These are phyloP conservation scores for Clathrospora elynae DNA, from an alignment of 2,329 filamentous ascomycete genomes.

Conservation along the genomic window DNA sequence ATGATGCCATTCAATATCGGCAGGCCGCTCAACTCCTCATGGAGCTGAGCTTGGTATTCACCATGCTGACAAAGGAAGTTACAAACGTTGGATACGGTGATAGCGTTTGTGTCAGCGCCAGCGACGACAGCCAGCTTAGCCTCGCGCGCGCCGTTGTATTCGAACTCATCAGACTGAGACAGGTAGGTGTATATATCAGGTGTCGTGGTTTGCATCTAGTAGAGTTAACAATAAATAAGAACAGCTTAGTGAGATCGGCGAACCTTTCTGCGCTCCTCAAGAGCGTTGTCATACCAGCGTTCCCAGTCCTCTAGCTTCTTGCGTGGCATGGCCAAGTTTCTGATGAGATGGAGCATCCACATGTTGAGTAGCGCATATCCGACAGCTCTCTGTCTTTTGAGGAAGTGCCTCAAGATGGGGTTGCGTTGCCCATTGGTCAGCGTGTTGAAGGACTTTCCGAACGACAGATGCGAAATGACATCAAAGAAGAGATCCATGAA, in stretches of 20 bases:
- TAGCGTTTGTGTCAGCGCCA: constrained; percentile 57
- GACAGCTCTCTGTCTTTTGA: constrained; percentile 7
- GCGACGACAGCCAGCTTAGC: constrained; percentile 39
- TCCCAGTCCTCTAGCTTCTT: constrained; percentile 7
- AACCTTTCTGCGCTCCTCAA: constrained; percentile 14
- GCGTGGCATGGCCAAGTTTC: constrained; percentile 3
- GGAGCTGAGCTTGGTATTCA: constrained; percentile 22
- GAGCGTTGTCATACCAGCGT: constrained; percentile 15
- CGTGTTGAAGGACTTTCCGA: constrained; percentile 19
- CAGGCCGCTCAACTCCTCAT: constrained; percentile 14
- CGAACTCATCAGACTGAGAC: constrained; percentile 12
- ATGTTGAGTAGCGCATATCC: constrained; percentile 17
- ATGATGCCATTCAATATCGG: constrained; percentile 7
- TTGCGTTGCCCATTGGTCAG: constrained; percentile 11
- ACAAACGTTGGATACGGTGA: constrained; percentile 58
- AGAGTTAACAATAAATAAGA: constrained; percentile 2
- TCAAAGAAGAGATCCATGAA: constrained; percentile 23
- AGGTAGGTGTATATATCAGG: constrained; percentile 23
- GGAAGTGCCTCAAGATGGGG: constrained; percentile 12
- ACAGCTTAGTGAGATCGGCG: not conserved
- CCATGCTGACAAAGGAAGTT: constrained; percentile 55
- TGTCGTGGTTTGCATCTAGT: constrained; percentile 6
- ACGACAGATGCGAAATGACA: constrained; percentile 16
- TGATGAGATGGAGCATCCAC: constrained; percentile 16
- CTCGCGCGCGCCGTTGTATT: constrained; percentile 12